phyloP scores from a whole-genome alignment of 75 land plant species.

The Pinus albicaulis region DNA sequence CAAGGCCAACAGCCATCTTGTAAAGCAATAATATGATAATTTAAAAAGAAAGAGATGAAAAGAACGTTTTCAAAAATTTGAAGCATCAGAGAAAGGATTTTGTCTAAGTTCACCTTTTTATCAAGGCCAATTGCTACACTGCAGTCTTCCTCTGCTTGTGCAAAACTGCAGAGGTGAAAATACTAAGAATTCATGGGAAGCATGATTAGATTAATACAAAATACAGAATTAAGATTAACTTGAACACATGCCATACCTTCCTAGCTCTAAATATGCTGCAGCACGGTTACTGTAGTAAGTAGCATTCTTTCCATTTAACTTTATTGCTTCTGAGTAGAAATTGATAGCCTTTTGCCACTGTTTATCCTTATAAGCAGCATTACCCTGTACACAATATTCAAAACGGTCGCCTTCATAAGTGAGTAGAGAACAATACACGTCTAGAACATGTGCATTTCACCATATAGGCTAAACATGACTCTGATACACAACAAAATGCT shows the following conservation, averaged over 20 bases:
- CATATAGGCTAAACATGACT: no score
- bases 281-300: slow-evolving; percentile 96
- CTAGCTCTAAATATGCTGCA: slow-evolving; percentile 82
- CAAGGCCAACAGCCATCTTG: no score
- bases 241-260: slow-evolving; percentile 45
- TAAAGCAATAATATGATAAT: no score
- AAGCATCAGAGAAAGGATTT: no score
- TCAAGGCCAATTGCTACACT: slow-evolving; percentile 74
- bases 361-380: slow-evolving; percentile 82
- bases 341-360: slow-evolving; percentile 79
- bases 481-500: no score
- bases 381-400: slow-evolving; percentile 54
- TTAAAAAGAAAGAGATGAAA: no score
- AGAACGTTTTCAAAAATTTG: no score
- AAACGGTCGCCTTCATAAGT: no score
- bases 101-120: slow-evolving; percentile 62
- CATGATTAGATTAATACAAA: not conserved
- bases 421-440: no score
- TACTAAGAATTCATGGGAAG: not conserved
- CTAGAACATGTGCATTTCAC: no score
- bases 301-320: slow-evolving; percentile 61
- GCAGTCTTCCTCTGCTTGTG: slow-evolving; percentile 80
- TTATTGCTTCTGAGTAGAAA: slow-evolving; percentile 89
- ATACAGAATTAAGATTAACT: not conserved
- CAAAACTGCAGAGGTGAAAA: slow-evolving; percentile 32